A percentile compares a stretch with the other conserved stretches of the same genome.
Evolutionary conservation across 768 basidiomycete species (phyloP).

Genomic region (Trametes cingulata): DNA sequence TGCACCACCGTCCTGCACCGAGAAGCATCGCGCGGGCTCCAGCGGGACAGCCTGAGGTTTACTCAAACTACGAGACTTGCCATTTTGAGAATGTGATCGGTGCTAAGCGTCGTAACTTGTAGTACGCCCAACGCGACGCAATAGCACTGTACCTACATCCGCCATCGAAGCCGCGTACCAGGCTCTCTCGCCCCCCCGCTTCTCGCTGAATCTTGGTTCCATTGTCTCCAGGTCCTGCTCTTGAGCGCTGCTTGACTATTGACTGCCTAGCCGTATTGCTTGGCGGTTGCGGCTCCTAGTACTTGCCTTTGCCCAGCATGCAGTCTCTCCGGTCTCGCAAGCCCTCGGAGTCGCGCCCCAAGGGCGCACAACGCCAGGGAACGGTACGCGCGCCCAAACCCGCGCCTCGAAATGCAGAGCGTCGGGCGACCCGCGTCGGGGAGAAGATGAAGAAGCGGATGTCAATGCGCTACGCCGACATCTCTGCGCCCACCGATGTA

Average conservation of each 20-base stretch:
- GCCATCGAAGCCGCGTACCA: too few relatives aligned
- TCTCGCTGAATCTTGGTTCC: too few relatives aligned
- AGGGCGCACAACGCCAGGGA: slow-evolving; percentile 13
- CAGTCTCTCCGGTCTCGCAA: slow-evolving; percentile 36
- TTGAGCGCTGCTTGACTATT: too few relatives aligned
- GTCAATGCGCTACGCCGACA: slow-evolving; percentile 91
- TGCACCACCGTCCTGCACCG: too few relatives aligned
- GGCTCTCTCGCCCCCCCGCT: too few relatives aligned
- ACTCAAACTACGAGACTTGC: not conserved
- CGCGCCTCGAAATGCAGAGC: slow-evolving; percentile 23
- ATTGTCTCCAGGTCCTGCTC: too few relatives aligned
- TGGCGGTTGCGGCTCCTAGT: not conserved
- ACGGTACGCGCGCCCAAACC: slow-evolving; percentile 13
- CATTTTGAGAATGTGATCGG: not conserved
- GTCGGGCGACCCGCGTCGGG: slow-evolving; percentile 53
- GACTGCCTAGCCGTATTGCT: not conserved
- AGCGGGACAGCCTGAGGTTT: too few relatives aligned
- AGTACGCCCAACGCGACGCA: too few relatives aligned
- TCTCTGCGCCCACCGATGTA: slow-evolving; percentile 66
- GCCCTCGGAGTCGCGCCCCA: slow-evolving; percentile 27
- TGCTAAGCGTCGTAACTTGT: not conserved
- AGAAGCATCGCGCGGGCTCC: too few relatives aligned
- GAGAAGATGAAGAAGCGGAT: slow-evolving; percentile 97
- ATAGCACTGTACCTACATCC: too few relatives aligned
- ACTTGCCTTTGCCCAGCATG: slow-evolving; percentile 20